phyloP scores from a whole-genome alignment of 2,329 filamentous ascomycete genomes.

The Celoporthe dispersa region DNA sequence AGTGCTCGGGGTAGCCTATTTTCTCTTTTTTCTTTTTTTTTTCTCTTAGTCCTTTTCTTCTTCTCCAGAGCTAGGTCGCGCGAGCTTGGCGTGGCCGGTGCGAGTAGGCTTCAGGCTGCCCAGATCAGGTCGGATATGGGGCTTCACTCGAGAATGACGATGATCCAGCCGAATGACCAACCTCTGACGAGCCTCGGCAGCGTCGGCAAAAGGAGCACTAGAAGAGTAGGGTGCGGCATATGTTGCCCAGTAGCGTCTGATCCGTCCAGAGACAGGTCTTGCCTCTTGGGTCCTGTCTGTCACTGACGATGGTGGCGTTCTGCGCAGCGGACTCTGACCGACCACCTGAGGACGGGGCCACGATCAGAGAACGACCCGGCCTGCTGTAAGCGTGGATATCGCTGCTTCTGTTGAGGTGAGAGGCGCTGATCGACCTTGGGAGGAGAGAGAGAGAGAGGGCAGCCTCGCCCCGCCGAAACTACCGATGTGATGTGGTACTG shows the following conservation, averaged over 20 bases:
- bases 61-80: background rate
- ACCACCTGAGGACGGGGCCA: background rate
- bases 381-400: background rate
- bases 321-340: background rate
- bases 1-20: background rate
- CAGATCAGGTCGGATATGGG: background rate
- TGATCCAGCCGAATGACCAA: too few relatives aligned
- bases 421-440: background rate
- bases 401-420: background rate
- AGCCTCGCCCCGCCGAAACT: background rate
- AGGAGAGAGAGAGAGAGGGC: background rate
- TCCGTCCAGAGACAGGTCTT: constrained; percentile 31
- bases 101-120: background rate
- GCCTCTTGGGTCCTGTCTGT: constrained; percentile 4
- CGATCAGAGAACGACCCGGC: background rate
- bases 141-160: background rate
- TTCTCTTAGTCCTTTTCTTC: too few relatives aligned
- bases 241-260: constrained; percentile 3
- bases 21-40: background rate
- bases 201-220: background rate
- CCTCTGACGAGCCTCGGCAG: background rate
- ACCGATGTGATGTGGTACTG: background rate
- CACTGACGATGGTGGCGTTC: background rate
- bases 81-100: background rate
- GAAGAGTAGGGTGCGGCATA: background rate